Conservation (phyloP, 139 green algal genomes). For the Coelastrella sp. region DNA sequence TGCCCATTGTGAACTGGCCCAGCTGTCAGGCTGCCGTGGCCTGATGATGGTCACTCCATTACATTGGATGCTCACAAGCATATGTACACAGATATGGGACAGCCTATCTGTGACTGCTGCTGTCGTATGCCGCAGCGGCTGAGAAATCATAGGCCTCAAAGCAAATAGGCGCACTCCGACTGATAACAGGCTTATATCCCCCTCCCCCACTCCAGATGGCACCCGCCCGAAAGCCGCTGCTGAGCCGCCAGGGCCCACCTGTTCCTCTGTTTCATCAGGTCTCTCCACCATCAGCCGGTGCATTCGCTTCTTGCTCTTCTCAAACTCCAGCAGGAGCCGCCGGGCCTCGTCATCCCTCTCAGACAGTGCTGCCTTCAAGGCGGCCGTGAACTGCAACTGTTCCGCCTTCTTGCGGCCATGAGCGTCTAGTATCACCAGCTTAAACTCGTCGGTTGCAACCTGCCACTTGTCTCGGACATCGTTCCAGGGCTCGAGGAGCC, state of each 20-base stretch:
- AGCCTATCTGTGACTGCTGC: too few species aligned
- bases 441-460: constrained; percentile 78
- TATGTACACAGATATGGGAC: too few species aligned
- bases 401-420: constrained; percentile 75
- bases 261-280: constrained; percentile 49
- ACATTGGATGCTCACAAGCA: too few species aligned
- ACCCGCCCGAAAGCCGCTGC: too few species aligned
- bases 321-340: constrained; percentile 60
- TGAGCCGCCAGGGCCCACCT: background rate
- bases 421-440: constrained; percentile 73
- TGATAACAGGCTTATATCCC: too few species aligned
- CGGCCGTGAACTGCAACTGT: constrained; percentile 58
- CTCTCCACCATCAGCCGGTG: constrained; percentile 54
- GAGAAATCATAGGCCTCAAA: too few species aligned
- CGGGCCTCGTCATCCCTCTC: constrained; percentile 40
- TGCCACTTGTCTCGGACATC: constrained; percentile 78
- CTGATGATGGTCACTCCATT: too few species aligned
- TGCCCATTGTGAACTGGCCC: too few species aligned
- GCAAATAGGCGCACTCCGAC: too few species aligned
- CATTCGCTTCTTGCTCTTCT: constrained; percentile 74
- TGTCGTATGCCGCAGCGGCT: too few species aligned
- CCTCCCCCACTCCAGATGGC: too few species aligned
- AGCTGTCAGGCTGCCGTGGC: too few species aligned
- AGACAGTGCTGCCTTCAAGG: constrained; percentile 19
- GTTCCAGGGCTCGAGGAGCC: constrained; percentile 74